Conservation (phyloP, 1,284 basidiomycete species). For the Prillingera fragicola region DNA sequence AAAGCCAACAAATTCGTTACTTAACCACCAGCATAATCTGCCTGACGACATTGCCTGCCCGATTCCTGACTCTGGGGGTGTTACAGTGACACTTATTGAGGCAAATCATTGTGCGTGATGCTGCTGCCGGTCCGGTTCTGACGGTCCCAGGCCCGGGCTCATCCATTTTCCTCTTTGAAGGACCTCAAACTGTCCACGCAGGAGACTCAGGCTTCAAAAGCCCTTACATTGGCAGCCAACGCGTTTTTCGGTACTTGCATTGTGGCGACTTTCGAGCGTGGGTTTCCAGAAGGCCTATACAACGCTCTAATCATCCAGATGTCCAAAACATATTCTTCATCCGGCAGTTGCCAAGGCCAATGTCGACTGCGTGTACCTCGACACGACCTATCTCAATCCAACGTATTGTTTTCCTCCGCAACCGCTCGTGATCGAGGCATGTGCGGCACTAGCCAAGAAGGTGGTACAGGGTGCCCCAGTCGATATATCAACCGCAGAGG, state of each 20-base stretch:
- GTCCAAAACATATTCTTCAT: conserved; percentile 74
- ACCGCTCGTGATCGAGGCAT: conserved; percentile 83
- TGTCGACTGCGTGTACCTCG: conserved; percentile 85
- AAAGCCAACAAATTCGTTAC: no score
- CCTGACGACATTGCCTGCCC: conserved; percentile 70
- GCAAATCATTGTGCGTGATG: conserved; percentile 80
- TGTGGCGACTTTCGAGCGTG: conserved; percentile 90
- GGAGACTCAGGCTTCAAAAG: conserved; percentile 72
- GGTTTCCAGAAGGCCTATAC: conserved; percentile 3
- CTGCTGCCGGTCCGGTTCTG: not conserved
- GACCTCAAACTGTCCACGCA: conserved; percentile 77
- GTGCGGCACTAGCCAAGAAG: conserved; percentile 65
- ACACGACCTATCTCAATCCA: conserved; percentile 93
- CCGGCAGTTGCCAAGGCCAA: conserved; percentile 69
- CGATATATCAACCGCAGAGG: no score
- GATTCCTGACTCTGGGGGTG: conserved; percentile 77
- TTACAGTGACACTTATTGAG: conserved; percentile 87
- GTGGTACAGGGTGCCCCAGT: not conserved
- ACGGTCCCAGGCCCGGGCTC: conserved; percentile 71
- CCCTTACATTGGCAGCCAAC: conserved; percentile 61
- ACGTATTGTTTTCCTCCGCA: conserved; percentile 94
- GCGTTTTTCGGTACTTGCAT: conserved; percentile 81
- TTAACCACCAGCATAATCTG: conserved; percentile 49
- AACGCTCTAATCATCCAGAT: conserved; percentile 39
- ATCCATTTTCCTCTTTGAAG: conserved; percentile 88